Base-by-base conservation (phyloP, 345 rosid species). In the Citrus australasica region DNA sequence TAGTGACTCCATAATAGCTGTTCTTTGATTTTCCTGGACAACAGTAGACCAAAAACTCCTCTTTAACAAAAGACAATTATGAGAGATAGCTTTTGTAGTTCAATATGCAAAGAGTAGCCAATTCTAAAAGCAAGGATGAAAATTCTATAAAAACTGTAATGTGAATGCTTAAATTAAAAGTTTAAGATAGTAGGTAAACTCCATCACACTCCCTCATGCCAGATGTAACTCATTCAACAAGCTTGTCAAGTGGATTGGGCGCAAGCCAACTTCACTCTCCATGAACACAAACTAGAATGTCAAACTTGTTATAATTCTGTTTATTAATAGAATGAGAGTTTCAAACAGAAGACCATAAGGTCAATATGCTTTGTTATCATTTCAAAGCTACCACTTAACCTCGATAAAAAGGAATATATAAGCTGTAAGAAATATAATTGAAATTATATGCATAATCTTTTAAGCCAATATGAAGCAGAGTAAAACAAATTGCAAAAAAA, bases 21-120 rank as follows among this genome's bases (percentile, higher is more conserved):
- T 87, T 79, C 85, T 85, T 72, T 85, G 88, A 67, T 79, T 81
- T 33, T 69, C 88, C 90, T 87, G 79, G 67, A 46, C 28, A 78
- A 78, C 71, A 61, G 28, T 21, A 74, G 53, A 33, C 71, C 42
- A 63, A 65, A 76, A 28, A 46, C 37, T 67, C 55, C 21, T 27
- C 48, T 62, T 53, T 53, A 6, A 79, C 58, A 14, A 25, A 37
- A 37, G 40, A 37, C 40, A 37, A 37, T 37, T 7, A 37, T 1
- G 14, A 53, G 24, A n/a, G 59, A 60, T 24, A n/a, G 9, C 74
- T 78, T 63, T 53, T 56, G 63, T 6, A 19, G 32, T 24, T 72
- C 51, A 40, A 74, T 21, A 76, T 73, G 59, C 58, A 79, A 27
- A 78, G 28, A n/a, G 25, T 17, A 14, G 17, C 37, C 60, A 48